phyloP scores from a whole-genome alignment of 139 green algal species.

The Picochlorum sp. region DNA sequence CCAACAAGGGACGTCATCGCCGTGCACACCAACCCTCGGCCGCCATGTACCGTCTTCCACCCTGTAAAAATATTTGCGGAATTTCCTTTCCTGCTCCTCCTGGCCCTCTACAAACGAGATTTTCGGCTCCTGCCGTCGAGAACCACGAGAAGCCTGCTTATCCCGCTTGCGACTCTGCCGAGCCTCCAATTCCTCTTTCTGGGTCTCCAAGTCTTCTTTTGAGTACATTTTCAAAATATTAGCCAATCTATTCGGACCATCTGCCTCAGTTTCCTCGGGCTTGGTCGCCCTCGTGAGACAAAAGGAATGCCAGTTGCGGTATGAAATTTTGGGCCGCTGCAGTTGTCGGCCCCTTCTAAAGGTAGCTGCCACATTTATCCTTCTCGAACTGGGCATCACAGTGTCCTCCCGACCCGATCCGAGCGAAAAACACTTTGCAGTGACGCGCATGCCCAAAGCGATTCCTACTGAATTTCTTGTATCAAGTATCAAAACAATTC shows the following conservation, averaged over 20 bases:
- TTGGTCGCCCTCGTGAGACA: too few species aligned
- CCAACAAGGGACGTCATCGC: background rate
- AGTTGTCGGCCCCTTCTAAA: too few species aligned
- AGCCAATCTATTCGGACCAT: background rate
- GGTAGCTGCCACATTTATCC: too few species aligned
- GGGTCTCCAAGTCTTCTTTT: background rate
- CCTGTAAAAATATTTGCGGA: background rate
- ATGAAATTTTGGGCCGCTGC: too few species aligned
- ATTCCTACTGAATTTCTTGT: too few species aligned
- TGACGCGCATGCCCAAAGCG: too few species aligned
- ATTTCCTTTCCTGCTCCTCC: background rate
- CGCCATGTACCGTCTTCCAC: background rate
- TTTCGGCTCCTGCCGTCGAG: background rate
- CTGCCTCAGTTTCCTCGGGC: background rate
- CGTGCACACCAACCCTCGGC: slow-evolving; percentile 5
- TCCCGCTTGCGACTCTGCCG: background rate
- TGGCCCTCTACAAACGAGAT: background rate
- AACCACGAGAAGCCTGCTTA: background rate
- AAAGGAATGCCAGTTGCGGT: too few species aligned
- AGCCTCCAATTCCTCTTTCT: slow-evolving; percentile 10
- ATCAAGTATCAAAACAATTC: too few species aligned
- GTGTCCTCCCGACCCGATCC: too few species aligned
- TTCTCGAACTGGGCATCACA: too few species aligned
- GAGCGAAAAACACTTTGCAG: too few species aligned
- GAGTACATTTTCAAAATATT: slow-evolving; percentile 12